phyloP scores from a whole-genome alignment of 179 eudicot genomes.

The Beta lomatogona region DNA sequence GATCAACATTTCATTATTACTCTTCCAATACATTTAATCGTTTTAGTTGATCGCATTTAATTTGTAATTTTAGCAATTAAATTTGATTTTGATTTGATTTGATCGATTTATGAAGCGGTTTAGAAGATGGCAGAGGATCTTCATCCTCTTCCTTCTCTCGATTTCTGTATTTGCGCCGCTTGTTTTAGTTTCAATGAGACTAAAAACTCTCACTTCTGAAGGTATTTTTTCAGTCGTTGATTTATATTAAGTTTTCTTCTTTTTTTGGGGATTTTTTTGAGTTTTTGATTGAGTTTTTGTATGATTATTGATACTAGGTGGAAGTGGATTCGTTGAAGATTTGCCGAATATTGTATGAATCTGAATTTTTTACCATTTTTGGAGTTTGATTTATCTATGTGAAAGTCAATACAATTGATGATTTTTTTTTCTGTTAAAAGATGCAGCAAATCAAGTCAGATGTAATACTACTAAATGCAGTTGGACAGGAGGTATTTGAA shows the following conservation, averaged over 20 bases:
- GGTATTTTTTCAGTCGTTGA: slow-evolving; percentile 35
- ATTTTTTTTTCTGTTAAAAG: not conserved
- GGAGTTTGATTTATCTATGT: not conserved
- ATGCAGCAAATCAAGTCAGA: slow-evolving; percentile 67
- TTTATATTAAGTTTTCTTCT: not conserved
- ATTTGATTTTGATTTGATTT: not conserved
- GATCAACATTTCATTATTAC: not conserved
- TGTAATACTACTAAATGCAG: slow-evolving; percentile 46
- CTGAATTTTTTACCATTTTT: not conserved
- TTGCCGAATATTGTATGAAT: slow-evolving; percentile 65
- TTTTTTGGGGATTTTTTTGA: not conserved
- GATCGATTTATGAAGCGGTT: slow-evolving; percentile 55
- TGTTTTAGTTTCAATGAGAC: slow-evolving; percentile 55
- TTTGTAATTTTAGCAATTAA: not conserved
- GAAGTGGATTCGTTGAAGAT: slow-evolving; percentile 55
- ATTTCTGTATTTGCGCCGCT: slow-evolving; percentile 69
- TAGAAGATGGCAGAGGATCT: slow-evolving; percentile 75
- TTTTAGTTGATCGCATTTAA: not conserved
- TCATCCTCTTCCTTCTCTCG: slow-evolving; percentile 74
- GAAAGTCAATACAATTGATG: slow-evolving; percentile 4
- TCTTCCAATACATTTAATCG: not conserved
- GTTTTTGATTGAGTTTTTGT: not conserved
- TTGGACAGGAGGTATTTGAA: slow-evolving; percentile 46
- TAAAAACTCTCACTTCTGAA: slow-evolving; percentile 43
- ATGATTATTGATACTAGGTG: slow-evolving; percentile 43